These are phyloP conservation scores for Cladosporium phlei DNA, from an alignment of 2,329 filamentous ascomycete species.

Conservation along the genomic window DNA sequence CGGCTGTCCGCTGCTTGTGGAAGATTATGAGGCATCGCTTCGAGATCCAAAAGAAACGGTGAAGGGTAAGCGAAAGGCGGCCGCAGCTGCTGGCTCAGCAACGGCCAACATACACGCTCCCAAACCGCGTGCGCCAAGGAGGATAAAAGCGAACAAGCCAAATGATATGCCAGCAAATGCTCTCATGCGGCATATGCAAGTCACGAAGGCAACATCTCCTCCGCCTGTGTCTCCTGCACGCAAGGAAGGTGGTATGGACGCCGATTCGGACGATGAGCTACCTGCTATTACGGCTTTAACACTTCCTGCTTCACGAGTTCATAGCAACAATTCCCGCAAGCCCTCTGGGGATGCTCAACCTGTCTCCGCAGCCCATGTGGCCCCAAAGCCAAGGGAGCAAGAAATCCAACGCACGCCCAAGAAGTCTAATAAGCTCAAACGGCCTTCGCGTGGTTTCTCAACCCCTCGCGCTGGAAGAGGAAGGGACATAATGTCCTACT, in stretches of 20 bases:
- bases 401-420: slow-evolving; percentile 19
- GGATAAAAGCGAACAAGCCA: slow-evolving; percentile 6
- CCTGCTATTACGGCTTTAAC: slow-evolving; percentile 16
- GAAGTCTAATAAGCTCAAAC: slow-evolving; percentile 21
- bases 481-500: slow-evolving; percentile 24
- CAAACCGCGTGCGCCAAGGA: slow-evolving; percentile 18
- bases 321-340: neutral
- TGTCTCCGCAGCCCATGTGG: too few species aligned
- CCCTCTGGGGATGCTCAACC: neutral
- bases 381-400: slow-evolving; percentile 9
- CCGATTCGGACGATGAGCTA: neutral
- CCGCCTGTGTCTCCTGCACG: neutral
- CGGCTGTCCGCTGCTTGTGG: slow-evolving; percentile 60
- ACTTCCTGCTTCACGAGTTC: neutral
- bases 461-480: slow-evolving; percentile 21
- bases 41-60: slow-evolving; percentile 25
- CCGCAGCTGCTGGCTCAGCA: slow-evolving; percentile 19
- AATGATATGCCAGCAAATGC: slow-evolving; percentile 17
- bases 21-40: slow-evolving; percentile 57
- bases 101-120: slow-evolving; percentile 17
- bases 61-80: slow-evolving; percentile 24
- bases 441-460: slow-evolving; percentile 23
- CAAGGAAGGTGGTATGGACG: neutral
- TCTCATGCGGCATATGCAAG: slow-evolving; percentile 17
- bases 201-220: slow-evolving; percentile 16